phyloP scores from a whole-genome alignment of 2,329 filamentous ascomycete species.

The Amauroascus niger region DNA sequence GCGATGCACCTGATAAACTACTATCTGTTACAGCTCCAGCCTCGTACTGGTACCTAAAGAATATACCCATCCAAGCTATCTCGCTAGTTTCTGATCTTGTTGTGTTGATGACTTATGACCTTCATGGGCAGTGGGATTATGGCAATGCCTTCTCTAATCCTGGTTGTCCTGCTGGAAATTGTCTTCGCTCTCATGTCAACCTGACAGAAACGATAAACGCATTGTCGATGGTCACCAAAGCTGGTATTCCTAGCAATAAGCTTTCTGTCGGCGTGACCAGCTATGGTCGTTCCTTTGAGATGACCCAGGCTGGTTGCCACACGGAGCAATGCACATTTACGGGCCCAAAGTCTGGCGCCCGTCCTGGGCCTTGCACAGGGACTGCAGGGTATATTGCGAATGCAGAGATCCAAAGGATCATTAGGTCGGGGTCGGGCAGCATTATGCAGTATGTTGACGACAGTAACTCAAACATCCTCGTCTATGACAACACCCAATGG shows the following conservation, averaged over 20 bases:
- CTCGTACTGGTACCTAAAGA: constrained; percentile 27
- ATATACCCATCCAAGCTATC: constrained; percentile 24
- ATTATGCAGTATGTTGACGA: background rate
- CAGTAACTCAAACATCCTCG: background rate
- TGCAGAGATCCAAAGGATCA: background rate
- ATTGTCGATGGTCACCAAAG: constrained; percentile 33
- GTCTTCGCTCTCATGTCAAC: constrained; percentile 34
- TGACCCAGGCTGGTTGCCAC: constrained; percentile 26
- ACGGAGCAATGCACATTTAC: constrained; percentile 28
- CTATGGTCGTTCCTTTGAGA: constrained; percentile 31
- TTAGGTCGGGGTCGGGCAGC: too few relatives aligned
- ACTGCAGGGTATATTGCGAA: constrained; percentile 28
- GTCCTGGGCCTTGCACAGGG: constrained; percentile 29
- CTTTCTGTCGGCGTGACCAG: constrained; percentile 28
- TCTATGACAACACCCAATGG: constrained; percentile 10
- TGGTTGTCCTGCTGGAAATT: constrained; percentile 24
- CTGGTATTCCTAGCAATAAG: constrained; percentile 29
- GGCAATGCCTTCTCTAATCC: background rate
- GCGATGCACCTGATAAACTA: constrained; percentile 18
- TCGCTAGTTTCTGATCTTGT: constrained; percentile 25
- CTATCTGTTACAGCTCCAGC: constrained; percentile 24
- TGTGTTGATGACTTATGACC: constrained; percentile 33
- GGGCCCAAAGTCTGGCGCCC: constrained; percentile 25
- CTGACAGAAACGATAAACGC: constrained; percentile 30
- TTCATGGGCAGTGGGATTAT: constrained; percentile 24